Percentiles rank a stretch among this genome's conserved stretches.
phyloP scores from a whole-genome alignment of 108 stramenopile genomes.

The Cyclotella baltica region DNA sequence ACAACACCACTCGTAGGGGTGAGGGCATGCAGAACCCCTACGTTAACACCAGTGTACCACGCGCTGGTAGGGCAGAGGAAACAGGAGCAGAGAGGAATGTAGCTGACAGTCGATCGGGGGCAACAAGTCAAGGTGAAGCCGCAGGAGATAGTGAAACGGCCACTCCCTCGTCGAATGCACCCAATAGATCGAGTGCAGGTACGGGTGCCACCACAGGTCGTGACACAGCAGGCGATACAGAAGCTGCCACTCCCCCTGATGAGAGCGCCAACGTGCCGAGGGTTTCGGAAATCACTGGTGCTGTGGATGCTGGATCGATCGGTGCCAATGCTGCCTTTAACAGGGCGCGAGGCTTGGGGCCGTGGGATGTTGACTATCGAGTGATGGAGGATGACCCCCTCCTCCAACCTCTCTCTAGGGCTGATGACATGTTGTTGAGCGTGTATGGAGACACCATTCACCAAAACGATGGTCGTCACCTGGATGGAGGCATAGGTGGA shows the following conservation, averaged over 20 bases:
- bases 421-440: neutral
- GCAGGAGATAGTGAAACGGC: too few species aligned
- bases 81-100: neutral
- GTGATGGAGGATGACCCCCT: neutral
- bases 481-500: neutral
- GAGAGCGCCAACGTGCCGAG: neutral
- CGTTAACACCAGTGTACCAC: neutral
- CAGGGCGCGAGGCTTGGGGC: neutral
- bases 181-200: too few species aligned
- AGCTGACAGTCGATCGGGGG: too few species aligned
- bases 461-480: neutral
- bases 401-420: neutral
- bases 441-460: conserved; percentile 5
- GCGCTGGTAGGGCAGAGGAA: neutral
- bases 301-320: neutral
- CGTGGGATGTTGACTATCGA: neutral
- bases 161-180: too few species aligned
- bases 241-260: neutral
- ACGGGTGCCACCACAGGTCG: too few species aligned
- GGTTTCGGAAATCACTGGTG: neutral
- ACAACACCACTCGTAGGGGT: neutral
- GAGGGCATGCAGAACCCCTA: too few species aligned
- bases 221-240: neutral
- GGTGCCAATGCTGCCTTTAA: neutral
- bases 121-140: neutral